Evolutionary conservation across 768 basidiomycete species (phyloP).

Genomic region (Lactifluus piperatus): DNA sequence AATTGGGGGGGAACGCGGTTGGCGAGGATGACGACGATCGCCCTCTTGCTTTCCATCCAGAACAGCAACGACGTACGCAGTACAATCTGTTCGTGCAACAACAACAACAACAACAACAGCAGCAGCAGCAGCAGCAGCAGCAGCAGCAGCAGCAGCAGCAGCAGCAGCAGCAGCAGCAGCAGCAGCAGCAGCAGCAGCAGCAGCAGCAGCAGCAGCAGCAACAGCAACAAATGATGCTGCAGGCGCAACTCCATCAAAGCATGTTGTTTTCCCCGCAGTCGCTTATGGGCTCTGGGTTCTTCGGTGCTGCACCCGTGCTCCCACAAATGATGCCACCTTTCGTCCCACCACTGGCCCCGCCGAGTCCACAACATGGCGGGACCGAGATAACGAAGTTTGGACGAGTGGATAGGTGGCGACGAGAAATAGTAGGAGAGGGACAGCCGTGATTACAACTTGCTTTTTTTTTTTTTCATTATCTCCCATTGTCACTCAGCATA

Average conservation of each 20-base stretch:
- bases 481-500: not conserved
- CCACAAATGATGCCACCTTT: constrained; percentile 33
- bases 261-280: constrained; percentile 63
- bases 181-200: no score
- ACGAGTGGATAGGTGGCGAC: constrained; percentile 74
- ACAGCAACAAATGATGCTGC: constrained; percentile 45
- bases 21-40: constrained; percentile 42
- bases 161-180: constrained; percentile 48
- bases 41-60: constrained; percentile 66
- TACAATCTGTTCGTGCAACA: constrained; percentile 33
- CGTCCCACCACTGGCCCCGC: constrained; percentile 34
- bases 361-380: constrained; percentile 48
- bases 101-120: no score
- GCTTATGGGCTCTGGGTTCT: constrained; percentile 66
- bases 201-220: constrained; percentile 51
- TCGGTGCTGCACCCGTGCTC: constrained; percentile 41
- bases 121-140: constrained; percentile 52
- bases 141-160: constrained; percentile 52
- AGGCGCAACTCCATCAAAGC: constrained; percentile 53
- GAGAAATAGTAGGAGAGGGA: constrained; percentile 62
- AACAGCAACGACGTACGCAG: constrained; percentile 69
- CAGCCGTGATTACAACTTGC: constrained; percentile 25
- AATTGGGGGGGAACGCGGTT: constrained; percentile 4
- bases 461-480: not conserved
- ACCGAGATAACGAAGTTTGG: constrained; percentile 60